These are phyloP conservation scores for Syzygium syzygioides DNA, from an alignment of 441 rosid genomes.

Conservation along the genomic window DNA sequence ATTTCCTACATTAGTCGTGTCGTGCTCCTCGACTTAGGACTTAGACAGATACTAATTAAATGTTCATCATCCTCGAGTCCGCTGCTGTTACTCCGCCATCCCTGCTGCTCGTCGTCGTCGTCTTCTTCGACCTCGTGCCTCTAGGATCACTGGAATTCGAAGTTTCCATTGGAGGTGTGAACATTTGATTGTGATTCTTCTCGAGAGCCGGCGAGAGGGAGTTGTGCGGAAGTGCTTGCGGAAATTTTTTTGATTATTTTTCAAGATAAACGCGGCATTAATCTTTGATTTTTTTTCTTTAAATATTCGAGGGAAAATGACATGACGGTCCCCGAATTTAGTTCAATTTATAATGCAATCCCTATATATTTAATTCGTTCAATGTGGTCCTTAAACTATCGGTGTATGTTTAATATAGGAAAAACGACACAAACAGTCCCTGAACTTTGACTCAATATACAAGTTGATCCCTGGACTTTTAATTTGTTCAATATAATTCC, in stretches of 20 bases:
- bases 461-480: no score
- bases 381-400: accelerated
- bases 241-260: neutral
- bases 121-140: neutral
- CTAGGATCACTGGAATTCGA: neutral
- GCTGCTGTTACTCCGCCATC: neutral
- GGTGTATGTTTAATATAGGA: neutral
- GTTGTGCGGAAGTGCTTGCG: neutral
- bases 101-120: neutral
- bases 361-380: neutral
- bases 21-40: neutral
- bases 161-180: neutral
- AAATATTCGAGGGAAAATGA: neutral
- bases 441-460: no score
- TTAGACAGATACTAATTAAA: neutral
- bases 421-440: no score
- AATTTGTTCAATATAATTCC: no score
- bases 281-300: neutral
- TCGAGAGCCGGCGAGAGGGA: neutral
- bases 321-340: neutral
- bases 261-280: neutral
- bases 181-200: neutral
- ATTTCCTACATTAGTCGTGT: neutral
- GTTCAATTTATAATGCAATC: neutral
- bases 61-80: constrained; percentile 3